A percentile compares a stretch with the other conserved stretches of the same genome.
Conservation (phyloP, 129 eudicot genomes). For the Heracleum sosnowskyi region DNA sequence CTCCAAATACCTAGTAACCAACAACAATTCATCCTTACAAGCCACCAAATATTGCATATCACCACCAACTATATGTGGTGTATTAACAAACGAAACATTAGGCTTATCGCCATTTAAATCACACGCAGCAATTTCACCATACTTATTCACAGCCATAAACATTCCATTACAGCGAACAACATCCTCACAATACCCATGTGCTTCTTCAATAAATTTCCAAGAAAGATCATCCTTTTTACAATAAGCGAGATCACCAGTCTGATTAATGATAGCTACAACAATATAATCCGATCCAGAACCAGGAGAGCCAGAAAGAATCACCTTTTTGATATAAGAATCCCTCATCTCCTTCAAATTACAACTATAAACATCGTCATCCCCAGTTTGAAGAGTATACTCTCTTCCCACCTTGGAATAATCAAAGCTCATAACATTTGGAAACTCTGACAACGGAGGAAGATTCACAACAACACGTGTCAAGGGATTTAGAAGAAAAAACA, state of each 20-base stretch:
- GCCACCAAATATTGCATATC: conserved; percentile 74
- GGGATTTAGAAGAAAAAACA: conserved; percentile 48
- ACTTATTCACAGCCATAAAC: conserved; percentile 59
- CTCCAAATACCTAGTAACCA: conserved; percentile 57
- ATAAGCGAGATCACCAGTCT: conserved; percentile 58
- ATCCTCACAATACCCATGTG: conserved; percentile 52
- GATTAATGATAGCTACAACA: conserved; percentile 45
- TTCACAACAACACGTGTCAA: conserved; percentile 30
- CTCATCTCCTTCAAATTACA: conserved; percentile 63
- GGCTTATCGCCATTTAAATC: conserved; percentile 33
- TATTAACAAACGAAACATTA: conserved; percentile 26
- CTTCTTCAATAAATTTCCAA: conserved; percentile 49
- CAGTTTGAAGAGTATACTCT: conserved; percentile 37
- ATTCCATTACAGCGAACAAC: conserved; percentile 43
- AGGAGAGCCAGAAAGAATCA: conserved; percentile 54
- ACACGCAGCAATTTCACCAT: conserved; percentile 53
- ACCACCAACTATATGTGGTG: conserved; percentile 37
- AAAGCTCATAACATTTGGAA: conserved; percentile 48
- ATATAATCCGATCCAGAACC: conserved; percentile 13
- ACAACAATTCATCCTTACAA: conserved; percentile 38
- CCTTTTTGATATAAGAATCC: conserved; percentile 52
- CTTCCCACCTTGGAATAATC: conserved; percentile 48
- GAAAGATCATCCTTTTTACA: conserved; percentile 31
- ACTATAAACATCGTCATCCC: conserved; percentile 24
- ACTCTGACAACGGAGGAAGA: conserved; percentile 49